Base-by-base conservation (phyloP, 306 rosid genomes). In the Albizia julibrissin region DNA sequence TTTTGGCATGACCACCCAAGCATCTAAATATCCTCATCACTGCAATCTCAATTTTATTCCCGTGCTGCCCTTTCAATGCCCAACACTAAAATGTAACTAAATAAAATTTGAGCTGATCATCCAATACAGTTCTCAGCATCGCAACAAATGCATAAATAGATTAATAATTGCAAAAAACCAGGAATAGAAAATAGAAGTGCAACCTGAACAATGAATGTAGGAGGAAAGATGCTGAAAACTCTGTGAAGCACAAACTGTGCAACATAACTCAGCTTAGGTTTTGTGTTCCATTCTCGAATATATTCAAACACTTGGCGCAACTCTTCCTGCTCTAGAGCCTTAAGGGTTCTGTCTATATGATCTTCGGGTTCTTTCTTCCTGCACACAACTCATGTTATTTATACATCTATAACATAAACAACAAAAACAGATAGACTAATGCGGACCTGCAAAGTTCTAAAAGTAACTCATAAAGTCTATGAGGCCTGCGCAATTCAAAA, bases 211-310 rank as follows among this genome's bases (percentile, higher is more conserved):
- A 93, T 86, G 74, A 88, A 92, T 66, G 89, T 89, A 56, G 99
- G 98, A 84, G 91, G 88, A 77, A 91, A 85, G 86, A 87, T 86
- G 86, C 83, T 89, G 90, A 95, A 93, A 81, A 91, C 84, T 82
- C 88, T 91, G 82, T 75, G 91, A 79, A 95, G 93, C 85, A 93
- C 94, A 3, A 85, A 88, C 75, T 95, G 99, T 49, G 97, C 94
- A 78, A 93, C 94, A 78, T 95, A 93, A 86, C 97, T 93, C 67
- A 85, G 88, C 85, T 92, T 95, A 43, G 99, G 94, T 76, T 91
- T 95, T 31, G 98, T 86, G 87, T 95, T 95, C 99, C 98, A 95
- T 79, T 95, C 97, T 71, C 98, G 87, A 59, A 91, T 76, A 84
- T 93, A 91, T 69, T 87, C 92, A 86, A 95, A 85, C 66, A 93